Evolutionary conservation across 2,329 filamentous ascomycete genomes (phyloP), one percentile per base, ranked within the genome.

Genomic region (Apiospora phragmitis): DNA sequence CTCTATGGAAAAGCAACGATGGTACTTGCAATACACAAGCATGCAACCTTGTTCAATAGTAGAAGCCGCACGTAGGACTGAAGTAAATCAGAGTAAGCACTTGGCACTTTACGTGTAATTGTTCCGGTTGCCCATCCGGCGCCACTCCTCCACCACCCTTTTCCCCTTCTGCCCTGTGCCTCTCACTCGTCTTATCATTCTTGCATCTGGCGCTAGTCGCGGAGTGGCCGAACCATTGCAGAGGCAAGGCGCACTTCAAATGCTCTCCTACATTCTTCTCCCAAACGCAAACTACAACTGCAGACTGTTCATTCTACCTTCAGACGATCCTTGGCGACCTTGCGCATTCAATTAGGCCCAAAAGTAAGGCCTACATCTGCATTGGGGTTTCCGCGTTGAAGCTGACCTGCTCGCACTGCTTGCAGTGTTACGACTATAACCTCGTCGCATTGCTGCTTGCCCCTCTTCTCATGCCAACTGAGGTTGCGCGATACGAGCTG

Each of bases 81-180:
- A 59, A 59, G 51, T 35, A 59, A 59, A 59, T 16, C 26, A 59
- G 29, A 59, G 51, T 59, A 59, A 59, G 51, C 51, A 59, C 51
- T 35, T 62, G 55, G 55, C 55, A 38, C n/a, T 38, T 32, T 62
- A 9, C 21, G 21, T 47, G 43, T 47, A 32, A 62, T n/a, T 32
- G 32, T 32, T 62, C 29, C 55, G 32, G 29, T 21, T 59, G 51
- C 29, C 7, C 51, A 59, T 59, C 51, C 51, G 12, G 29, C 29
- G 14, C 7, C 29, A 35, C 51, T 32, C 26, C 51, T 32, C 26
- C 49, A 32, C 29, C 29, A 35, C 26, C 51, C 51, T 59, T 59
- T 59, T 32, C 51, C 51, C 51, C 35, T 59, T 59, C 51, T 35
- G 51, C 35, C 51, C 16, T n/a, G n/a, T n/a, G n/a, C n/a, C 29